Evolutionary conservation across 441 rosid species (phyloP), one percentile per base, ranked within the genome.

Genomic region (Syzygium syzygioides): DNA sequence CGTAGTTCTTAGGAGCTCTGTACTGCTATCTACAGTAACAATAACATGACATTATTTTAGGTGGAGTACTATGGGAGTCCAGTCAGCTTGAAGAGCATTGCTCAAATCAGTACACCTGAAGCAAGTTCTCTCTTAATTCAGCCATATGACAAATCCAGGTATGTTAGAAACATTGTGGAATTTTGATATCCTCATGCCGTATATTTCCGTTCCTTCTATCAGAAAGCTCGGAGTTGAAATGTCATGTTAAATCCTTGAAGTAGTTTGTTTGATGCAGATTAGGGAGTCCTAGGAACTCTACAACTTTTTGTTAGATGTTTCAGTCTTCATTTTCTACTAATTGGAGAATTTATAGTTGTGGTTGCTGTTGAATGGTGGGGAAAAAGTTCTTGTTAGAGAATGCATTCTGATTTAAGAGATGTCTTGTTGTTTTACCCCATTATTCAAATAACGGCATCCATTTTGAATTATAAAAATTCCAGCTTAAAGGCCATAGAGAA

Each of bases 81-180:
- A 14, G 99, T 95, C 84, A 92, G 95, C 93, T 93, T 97, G 92
- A 97, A 96, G 93, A 95, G 94, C 93, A 93, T 96, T n/a, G 98
- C 99, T 88, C 99, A 97, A 93, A 96, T 96, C 90, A 96, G 93
- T 90, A 94, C 96, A 7, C 99, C 99, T 88, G 99, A 97, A 93
- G 94, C 96, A 30, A 94, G 92, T 90, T 96, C 99, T 94, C 94
- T 97, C 57, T 91, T 97, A 96, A 89, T 97, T 89, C 97, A 96
- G 92, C 99, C 99, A 85, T 97, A 92, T 91, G 99, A 97, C 92
- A 97, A 97, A 91, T 96, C 98, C 91, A 97, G 98, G 99, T 97
- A 92, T 8, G 19, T 55, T 64, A 14, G 12, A 30, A 37, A 18
- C 53, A 52, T 59, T 50, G 85, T 6, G 4, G 32, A 57, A 53